A percentile compares a stretch with the other conserved stretches of the same genome.
phyloP scores from a whole-genome alignment of 768 basidiomycete species.

The Suillus subaureus region DNA sequence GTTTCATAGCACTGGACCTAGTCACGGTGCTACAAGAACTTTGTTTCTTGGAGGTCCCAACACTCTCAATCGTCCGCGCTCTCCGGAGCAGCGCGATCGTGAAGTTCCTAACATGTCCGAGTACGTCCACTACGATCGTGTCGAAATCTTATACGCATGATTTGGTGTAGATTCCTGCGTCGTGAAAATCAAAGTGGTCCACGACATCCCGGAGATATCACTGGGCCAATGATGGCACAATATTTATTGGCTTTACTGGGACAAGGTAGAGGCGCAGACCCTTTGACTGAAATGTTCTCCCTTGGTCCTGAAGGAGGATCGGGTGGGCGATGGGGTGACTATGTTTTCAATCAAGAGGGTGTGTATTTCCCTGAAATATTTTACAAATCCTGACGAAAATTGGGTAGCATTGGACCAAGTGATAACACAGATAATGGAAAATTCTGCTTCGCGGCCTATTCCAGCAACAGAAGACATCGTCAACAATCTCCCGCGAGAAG shows the following conservation, averaged over 20 bases:
- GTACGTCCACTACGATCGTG: constrained; percentile 36
- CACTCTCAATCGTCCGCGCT: constrained; percentile 21
- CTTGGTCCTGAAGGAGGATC: constrained; percentile 40
- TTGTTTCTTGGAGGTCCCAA: constrained; percentile 41
- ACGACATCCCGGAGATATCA: constrained; percentile 44
- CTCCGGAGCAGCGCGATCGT: constrained; percentile 30
- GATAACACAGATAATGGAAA: constrained; percentile 87
- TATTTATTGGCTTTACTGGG: constrained; percentile 66
- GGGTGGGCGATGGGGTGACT: constrained; percentile 79
- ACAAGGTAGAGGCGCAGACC: constrained; percentile 42
- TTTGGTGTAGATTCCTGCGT: constrained; percentile 37
- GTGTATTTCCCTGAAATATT: constrained; percentile 14
- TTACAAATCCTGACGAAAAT: constrained; percentile 12
- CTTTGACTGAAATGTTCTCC: constrained; percentile 46
- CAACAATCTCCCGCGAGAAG: constrained; percentile 62
- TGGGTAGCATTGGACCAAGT: constrained; percentile 76
- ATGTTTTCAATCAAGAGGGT: constrained; percentile 93
- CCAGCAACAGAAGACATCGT: constrained; percentile 85
- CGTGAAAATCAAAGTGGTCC: constrained; percentile 22
- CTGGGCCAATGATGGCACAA: constrained; percentile 68
- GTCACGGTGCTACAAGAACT: constrained; percentile 30
- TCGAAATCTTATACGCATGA: constrained; percentile 1
- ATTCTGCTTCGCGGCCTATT: constrained; percentile 72
- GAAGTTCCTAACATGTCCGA: constrained; percentile 51
- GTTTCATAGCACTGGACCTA: constrained; percentile 31